Percentiles rank a stretch among this genome's conserved stretches.
Evolutionary conservation across 1,284 basidiomycete species (phyloP).

Genomic region (Tilletia horrida): DNA sequence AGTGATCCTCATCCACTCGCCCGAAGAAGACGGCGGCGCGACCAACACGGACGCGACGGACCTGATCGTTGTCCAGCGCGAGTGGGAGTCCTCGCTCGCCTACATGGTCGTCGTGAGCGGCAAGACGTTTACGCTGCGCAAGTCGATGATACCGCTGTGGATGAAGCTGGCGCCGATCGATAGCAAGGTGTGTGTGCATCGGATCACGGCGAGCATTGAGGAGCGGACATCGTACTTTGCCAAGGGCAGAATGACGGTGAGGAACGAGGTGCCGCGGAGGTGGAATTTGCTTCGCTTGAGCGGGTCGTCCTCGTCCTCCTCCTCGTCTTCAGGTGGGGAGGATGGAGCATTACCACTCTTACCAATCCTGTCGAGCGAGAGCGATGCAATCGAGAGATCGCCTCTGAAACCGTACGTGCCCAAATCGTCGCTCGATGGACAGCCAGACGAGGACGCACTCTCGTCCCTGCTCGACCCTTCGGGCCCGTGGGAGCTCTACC

Average conservation of each 20-base stretch:
- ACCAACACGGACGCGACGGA: conserved; percentile 66
- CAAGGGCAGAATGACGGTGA: conserved; percentile 62
- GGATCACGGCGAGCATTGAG: conserved; percentile 74
- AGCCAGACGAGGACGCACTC: conserved; percentile 34
- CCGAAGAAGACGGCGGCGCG: conserved; percentile 57
- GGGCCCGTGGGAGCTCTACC: conserved; percentile 62
- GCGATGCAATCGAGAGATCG: conserved; percentile 56
- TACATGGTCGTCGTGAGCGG: conserved; percentile 75
- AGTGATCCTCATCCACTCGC: conserved; percentile 72
- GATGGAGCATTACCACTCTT: conserved; percentile 64
- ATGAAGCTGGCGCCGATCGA: conserved; percentile 76
- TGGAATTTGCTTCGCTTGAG: conserved; percentile 67
- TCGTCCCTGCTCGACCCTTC: conserved; percentile 59
- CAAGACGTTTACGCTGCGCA: conserved; percentile 64
- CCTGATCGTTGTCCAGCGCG: conserved; percentile 78
- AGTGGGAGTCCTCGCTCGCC: conserved; percentile 87
- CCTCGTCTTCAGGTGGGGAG: conserved; percentile 55
- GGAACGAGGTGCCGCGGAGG: conserved; percentile 70
- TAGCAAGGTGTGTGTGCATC: conserved; percentile 74
- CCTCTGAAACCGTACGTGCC: conserved; percentile 55
- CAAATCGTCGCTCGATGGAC: conserved; percentile 32
- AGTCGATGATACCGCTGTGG: conserved; percentile 71
- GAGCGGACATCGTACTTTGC: conserved; percentile 62
- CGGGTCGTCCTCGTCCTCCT: neutral
- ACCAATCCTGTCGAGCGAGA: conserved; percentile 63